phyloP scores from a whole-genome alignment of 1,284 basidiomycete genomes.

The Ganoderma lingzhi region DNA sequence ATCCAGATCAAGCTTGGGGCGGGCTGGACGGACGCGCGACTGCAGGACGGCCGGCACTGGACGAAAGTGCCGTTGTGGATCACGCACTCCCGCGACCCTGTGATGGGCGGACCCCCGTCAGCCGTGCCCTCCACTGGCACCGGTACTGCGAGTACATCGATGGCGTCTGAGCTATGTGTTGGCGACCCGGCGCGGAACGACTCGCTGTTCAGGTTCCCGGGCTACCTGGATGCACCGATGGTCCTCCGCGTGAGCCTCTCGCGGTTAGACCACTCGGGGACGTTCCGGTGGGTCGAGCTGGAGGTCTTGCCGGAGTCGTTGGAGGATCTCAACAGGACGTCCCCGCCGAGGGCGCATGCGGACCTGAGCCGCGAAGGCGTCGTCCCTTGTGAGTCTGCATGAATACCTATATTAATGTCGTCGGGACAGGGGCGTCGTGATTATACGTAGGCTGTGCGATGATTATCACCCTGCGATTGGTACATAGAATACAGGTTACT shows the following conservation, averaged over 20 bases:
- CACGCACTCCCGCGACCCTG: not conserved
- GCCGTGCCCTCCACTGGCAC: not conserved
- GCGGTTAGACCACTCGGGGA: not conserved
- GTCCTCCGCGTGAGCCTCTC: not conserved
- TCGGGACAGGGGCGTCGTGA: no score
- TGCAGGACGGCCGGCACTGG: slow-evolving; percentile 2
- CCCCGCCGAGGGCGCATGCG: not conserved
- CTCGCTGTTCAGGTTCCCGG: not conserved
- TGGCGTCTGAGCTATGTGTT: not conserved
- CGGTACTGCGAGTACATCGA: not conserved
- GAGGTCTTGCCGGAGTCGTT: not conserved
- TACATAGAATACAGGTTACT: no score
- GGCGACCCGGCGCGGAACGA: not conserved
- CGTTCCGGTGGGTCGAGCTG: not conserved
- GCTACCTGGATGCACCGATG: not conserved
- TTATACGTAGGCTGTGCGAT: no score
- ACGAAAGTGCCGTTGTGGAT: not conserved
- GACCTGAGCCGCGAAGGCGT: not conserved
- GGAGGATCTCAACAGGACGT: not conserved
- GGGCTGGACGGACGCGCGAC: not conserved
- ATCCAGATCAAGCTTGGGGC: not conserved
- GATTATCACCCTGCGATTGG: no score
- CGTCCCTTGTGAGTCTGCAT: not conserved
- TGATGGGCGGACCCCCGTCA: not conserved
- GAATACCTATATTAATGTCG: not conserved